A percentile compares a stretch with the other conserved stretches of the same genome.
Conservation (phyloP, 345 rosid genomes). For the Rhizophora apiculata region DNA sequence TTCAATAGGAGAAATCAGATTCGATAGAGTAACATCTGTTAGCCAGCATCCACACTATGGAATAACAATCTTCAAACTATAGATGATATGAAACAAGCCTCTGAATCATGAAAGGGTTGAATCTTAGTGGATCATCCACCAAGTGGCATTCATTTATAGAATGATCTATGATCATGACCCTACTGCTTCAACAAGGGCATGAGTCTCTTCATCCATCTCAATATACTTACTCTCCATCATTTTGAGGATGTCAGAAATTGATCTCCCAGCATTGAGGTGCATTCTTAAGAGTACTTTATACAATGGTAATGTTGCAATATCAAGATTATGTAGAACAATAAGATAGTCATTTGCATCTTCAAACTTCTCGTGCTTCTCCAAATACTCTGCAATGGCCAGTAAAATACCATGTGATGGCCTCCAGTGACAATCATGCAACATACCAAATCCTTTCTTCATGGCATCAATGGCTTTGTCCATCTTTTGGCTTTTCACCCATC, state of each 20-base stretch:
- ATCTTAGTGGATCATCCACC: no score
- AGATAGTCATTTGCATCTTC: conserved; percentile 46
- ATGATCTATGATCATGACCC: not conserved
- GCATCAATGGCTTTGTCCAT: conserved; percentile 59
- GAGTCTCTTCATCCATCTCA: conserved; percentile 36
- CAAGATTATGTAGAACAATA: conserved; percentile 38
- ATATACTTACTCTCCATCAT: conserved; percentile 57
- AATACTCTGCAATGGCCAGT: conserved; percentile 44
- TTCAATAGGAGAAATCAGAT: no score
- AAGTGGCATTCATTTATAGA: no score
- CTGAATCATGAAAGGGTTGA: no score
- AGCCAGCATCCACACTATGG: not conserved
- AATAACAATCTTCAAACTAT: not conserved
- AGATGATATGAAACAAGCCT: no score
- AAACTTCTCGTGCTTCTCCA: conserved; percentile 43
- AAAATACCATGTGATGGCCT: conserved; percentile 43
- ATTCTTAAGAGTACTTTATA: conserved; percentile 50
- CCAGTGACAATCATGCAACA: conserved; percentile 52
- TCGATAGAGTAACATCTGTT: not conserved
- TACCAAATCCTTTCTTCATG: conserved; percentile 40
- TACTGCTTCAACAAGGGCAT: conserved; percentile 27
- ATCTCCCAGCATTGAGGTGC: conserved; percentile 33
- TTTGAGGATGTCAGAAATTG: conserved; percentile 38
- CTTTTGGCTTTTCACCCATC: conserved; percentile 43
- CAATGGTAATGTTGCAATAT: conserved; percentile 45